These are phyloP conservation scores for Dendrothele bispora DNA, from an alignment of 768 basidiomycete species.

Conservation along the genomic window DNA sequence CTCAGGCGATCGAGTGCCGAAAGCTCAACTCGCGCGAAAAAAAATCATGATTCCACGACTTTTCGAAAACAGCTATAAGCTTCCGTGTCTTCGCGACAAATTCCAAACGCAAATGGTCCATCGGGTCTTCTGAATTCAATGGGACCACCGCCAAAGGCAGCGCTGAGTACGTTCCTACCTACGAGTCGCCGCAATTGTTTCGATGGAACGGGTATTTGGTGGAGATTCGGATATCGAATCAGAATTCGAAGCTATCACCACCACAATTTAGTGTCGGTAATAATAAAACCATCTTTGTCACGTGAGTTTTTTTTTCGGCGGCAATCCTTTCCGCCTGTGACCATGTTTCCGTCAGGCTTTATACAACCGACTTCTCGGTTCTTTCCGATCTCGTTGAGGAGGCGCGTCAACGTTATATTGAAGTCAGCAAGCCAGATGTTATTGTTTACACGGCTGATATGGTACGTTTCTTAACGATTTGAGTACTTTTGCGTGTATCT, in stretches of 20 bases:
- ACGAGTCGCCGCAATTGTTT: constrained; percentile 38
- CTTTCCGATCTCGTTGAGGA: constrained; percentile 36
- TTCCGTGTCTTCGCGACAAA: constrained; percentile 39
- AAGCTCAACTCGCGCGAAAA: no score
- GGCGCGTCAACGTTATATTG: constrained; percentile 31
- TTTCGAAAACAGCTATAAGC: no score
- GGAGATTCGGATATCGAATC: constrained; percentile 22
- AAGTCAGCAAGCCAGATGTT: constrained; percentile 34
- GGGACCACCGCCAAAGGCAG: no score
- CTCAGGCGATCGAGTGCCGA: no score
- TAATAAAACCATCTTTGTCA: constrained; percentile 25
- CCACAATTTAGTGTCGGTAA: no score
- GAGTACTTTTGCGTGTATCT: no score
- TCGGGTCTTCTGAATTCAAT: no score
- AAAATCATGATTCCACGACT: no score
- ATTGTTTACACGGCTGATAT: constrained; percentile 33
- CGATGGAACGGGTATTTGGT: constrained; percentile 41
- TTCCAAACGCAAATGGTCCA: constrained; percentile 38
- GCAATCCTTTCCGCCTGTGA: background rate
- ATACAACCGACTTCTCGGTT: constrained; percentile 35
- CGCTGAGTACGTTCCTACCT: constrained; percentile 42
- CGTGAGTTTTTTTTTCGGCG: constrained; percentile 24
- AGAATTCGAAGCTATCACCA: constrained; percentile 6
- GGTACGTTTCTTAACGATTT: no score
- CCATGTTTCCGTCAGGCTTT: constrained; percentile 28